These are phyloP conservation scores for Gymnopilus junonius DNA, from an alignment of 768 basidiomycete species.

Conservation along the genomic window DNA sequence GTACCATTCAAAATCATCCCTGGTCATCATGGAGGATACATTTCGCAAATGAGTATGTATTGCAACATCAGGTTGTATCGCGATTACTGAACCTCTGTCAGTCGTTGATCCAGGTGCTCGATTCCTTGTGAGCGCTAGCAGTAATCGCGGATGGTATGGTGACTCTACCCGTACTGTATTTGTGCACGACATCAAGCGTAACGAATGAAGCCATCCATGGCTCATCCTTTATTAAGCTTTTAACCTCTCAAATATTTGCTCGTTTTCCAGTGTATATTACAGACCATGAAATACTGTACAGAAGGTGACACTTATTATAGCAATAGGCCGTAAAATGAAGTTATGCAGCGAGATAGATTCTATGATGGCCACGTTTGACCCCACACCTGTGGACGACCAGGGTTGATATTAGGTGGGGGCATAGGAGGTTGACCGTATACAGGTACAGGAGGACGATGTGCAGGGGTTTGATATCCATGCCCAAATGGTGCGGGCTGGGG, in stretches of 20 bases:
- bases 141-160: constrained; percentile 93
- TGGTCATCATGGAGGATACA: constrained; percentile 93
- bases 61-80: neutral
- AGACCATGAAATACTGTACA: constrained; percentile 10
- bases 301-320: constrained; percentile 6
- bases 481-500: constrained; percentile 42
- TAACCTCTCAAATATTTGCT: neutral
- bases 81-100: constrained; percentile 36
- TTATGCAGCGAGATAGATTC: constrained; percentile 7
- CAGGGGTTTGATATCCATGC: constrained; percentile 57
- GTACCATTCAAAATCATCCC: constrained; percentile 94
- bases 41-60: constrained; percentile 89
- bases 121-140: constrained; percentile 90
- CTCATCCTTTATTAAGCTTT: neutral
- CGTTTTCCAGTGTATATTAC: neutral
- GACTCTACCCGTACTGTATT: constrained; percentile 90
- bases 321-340: constrained; percentile 3
- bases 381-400: constrained; percentile 55
- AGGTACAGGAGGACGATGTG: constrained; percentile 41
- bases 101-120: constrained; percentile 85
- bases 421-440: constrained; percentile 41
- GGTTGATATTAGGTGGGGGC: constrained; percentile 65
- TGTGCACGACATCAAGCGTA: constrained; percentile 82
- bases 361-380: constrained; percentile 18
- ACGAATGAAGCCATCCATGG: constrained; percentile 21